Evolutionary conservation across 805 yeast genomes (phyloP), one percentile per base, ranked within the genome.

Genomic region (Sugiyamaella qingdaonensis): DNA sequence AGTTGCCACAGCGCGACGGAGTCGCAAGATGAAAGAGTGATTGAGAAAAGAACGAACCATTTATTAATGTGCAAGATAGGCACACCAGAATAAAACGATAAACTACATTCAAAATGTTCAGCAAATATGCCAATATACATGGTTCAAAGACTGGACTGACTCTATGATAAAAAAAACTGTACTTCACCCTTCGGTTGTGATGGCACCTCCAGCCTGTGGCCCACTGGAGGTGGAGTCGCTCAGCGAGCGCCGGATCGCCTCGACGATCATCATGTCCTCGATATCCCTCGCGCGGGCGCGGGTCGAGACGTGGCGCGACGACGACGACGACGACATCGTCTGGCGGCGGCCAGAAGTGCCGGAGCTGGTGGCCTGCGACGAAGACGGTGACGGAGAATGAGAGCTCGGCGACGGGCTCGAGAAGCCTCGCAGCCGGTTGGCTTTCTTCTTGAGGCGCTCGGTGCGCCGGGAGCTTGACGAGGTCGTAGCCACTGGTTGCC

Each of bases 211-310:
- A 39, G 21, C 24, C 24, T 39, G 43, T 4, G 43, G 43, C 14
- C 43, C 19, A 10, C 24, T 21, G 7, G 43, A 11, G 4, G 24
- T 14, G 24, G 43, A 16, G 43, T 45, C 48, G 37, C 21, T 45
- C 29, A 89, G 67, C 46, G 91, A 84, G 47, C 88, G 72, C 57
- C 88, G 73, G 68, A 90, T 76, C 0, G 96, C 97, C 64, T 88
- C 91, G 61, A 86, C 86, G 47, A 90, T 75, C 96, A 89, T 86
- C 60, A 84, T 74, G 53, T 86, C 86, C 66, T 90, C 88, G 44
- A 82, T 57, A 31, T 79, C 82, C 52, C 63, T 62, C 48, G 60
- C 56, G 36, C 62, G 46, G 14, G 34, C 14, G 2, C 54, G 42
- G 29, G 29, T 24, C 2, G 37, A 31, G 2, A 35, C 37, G 8